Conservation (phyloP, 306 rosid species). For the Prinsepia uniflora region DNA sequence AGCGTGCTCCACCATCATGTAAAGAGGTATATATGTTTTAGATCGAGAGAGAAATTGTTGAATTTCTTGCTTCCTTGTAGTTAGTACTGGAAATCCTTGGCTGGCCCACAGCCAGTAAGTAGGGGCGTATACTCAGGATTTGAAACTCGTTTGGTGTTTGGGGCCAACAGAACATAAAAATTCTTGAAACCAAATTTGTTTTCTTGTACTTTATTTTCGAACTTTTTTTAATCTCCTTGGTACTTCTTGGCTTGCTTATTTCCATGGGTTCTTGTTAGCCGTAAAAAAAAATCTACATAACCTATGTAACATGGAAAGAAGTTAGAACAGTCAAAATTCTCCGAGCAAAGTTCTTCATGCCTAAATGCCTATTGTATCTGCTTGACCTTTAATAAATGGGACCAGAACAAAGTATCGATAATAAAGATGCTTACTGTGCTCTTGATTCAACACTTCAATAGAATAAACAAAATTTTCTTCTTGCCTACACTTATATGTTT, state of each 20-base stretch:
- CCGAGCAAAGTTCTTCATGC: no score
- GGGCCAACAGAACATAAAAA: neutral
- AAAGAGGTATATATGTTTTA: conserved; percentile 54
- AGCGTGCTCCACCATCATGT: conserved; percentile 70
- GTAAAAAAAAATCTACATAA: neutral
- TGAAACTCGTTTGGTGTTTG: neutral
- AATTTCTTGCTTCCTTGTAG: neutral
- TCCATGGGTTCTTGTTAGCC: neutral
- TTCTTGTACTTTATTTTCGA: neutral
- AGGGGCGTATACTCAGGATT: neutral
- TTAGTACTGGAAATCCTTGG: neutral
- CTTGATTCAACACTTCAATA: no score
- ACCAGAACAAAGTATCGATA: no score
- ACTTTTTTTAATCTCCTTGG: neutral
- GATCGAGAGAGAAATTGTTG: conserved; percentile 5
- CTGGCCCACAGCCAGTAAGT: neutral
- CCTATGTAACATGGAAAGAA: neutral
- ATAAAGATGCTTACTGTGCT: no score
- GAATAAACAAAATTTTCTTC: neutral
- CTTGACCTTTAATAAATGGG: no score
- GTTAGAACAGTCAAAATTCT: neutral
- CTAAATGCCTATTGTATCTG: no score
- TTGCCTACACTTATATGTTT: neutral
- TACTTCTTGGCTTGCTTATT: neutral
- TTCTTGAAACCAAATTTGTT: neutral